Base-by-base conservation (phyloP, 805 yeast species). In the Teunomyces funiuensis region DNA sequence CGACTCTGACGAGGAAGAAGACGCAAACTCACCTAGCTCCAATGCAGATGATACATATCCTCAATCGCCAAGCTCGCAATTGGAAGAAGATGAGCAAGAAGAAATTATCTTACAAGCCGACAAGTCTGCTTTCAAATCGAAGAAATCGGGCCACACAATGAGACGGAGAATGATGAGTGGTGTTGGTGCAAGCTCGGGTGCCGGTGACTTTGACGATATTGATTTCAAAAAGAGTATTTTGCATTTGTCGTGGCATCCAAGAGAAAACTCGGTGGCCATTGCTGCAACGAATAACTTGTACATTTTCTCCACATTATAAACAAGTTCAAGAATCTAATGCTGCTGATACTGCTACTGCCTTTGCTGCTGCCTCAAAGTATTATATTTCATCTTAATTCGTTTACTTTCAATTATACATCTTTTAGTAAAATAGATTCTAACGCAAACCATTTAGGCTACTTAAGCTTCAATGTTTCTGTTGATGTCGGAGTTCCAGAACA, bases 241-340 rank as follows among this genome's bases (percentile, higher is more conserved):
- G 65, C 98, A 93, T 68, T 75, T 89, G 65, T 88, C 97, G 63
- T 93, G 99, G 99, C 99, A 93, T 73, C 99, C 99, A 49, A 76
- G 74, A 53, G 99, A 95, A 69, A 88, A 93, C 69, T 83, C 93
- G 39, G 96, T 93, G 52, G 99, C 99, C 31, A 87, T 93, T 58
- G 98, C 98, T 37, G 98, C 99, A 14, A 93, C 99, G 16, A 95
- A 93, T 71, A 93, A 93, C 69, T 76, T 88, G 54, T 86, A 85
- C 68, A 85, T 86, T 46, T 86, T 86, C 62, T 83, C 91, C 43
- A 84, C 93, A 41, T 73, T 82, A 55, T 85, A 33, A 41, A 27
- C 23, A 33, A n/a, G n/a, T n/a, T n/a, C n/a, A n/a, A n/a, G n/a
- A n/a, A n/a, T n/a, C 25, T 7, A 19, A 5, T 7, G 25, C 25